Evolutionary conservation across 768 basidiomycete species (phyloP).

Genomic region (Kwoniella heveanensis): DNA sequence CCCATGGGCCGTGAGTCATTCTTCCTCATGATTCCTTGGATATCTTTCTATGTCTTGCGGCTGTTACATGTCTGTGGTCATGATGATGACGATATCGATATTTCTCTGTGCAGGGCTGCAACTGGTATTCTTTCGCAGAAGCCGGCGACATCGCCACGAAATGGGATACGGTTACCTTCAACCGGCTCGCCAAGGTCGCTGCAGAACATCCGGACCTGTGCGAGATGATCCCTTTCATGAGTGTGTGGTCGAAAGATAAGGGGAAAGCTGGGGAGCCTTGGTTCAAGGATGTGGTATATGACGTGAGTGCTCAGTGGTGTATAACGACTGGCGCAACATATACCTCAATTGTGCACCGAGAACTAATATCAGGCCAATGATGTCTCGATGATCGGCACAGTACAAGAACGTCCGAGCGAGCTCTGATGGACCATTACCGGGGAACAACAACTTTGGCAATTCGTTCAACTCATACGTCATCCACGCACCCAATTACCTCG

Average conservation of each 20-base stretch:
- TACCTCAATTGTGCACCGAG: too few species aligned
- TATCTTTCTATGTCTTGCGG: too few species aligned
- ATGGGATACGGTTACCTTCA: constrained; percentile 43
- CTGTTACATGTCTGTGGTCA: too few species aligned
- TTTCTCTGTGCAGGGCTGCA: constrained; percentile 47
- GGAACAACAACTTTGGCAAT: constrained; percentile 17
- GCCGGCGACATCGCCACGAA: constrained; percentile 18
- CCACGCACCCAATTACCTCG: constrained; percentile 62
- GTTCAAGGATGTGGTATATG: constrained; percentile 39
- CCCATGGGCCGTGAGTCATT: constrained; percentile 55
- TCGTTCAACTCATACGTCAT: constrained; percentile 61
- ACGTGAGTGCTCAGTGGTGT: constrained; percentile 44
- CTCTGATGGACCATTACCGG: constrained; percentile 15
- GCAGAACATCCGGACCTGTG: constrained; percentile 43
- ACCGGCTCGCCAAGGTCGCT: constrained; percentile 35
- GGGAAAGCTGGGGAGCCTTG: constrained; percentile 28
- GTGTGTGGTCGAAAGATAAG: constrained; percentile 31
- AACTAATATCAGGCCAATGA: too few species aligned
- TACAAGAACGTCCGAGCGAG: constrained; percentile 12
- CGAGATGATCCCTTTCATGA: constrained; percentile 36
- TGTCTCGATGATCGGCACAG: too few species aligned
- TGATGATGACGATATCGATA: too few species aligned
- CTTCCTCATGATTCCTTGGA: too few species aligned
- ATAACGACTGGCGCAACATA: too few species aligned
- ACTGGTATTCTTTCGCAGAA: constrained; percentile 50